Base-by-base conservation (phyloP, 1,284 basidiomycete species). In the Sporisorium iseilematis-ciliati region DNA sequence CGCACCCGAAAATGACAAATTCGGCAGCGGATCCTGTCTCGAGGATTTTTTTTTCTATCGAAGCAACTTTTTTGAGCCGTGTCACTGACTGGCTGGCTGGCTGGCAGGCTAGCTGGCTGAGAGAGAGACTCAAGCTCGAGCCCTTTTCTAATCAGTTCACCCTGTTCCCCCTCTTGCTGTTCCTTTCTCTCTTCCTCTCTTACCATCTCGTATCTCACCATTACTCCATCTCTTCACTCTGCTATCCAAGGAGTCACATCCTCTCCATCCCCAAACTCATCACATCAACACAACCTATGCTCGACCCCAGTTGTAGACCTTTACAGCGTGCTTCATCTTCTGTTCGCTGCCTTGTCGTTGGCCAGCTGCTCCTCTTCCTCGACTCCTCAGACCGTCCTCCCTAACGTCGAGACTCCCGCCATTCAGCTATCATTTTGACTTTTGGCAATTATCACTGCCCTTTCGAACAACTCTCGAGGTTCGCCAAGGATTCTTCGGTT, bases 361-460 rank as follows among this genome's bases (percentile, higher is more conserved):
- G 71, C 48, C 75, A 74, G 23, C 69, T 82, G 65, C 64, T 82
- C 54, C 79, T 82, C 65, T 79, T 79, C 75, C 51, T 82, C 40
- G 79, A 82, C 73, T 80, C 78, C 7, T 75, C 75, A 52, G 80
- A 82, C 61, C 66, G 80, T 33, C 80, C 80, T 46, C 80, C 80
- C 26, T 82, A 82, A 82, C 52, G 25, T 29, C 26, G 52, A 33
- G 21, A n/a, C 16, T 21, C 33, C 10, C 26, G 41, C 31, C 41
- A 20, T 40, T 56, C 8, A 49, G 26, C 46, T 14, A 16, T 20
- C 26, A 10, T 49, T 31, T 49, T 45, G 49, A 53, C n/a, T 57
- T 33, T 21, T 38, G 25, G 52, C 21, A 23, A 53, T 25, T 4
- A 23, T 25, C 8, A n/a, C 29, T 16, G 35, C 35, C 35, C 16